Evolutionary conservation across 805 yeast genomes (phyloP).

Genomic region (Starmerella stellata): DNA sequence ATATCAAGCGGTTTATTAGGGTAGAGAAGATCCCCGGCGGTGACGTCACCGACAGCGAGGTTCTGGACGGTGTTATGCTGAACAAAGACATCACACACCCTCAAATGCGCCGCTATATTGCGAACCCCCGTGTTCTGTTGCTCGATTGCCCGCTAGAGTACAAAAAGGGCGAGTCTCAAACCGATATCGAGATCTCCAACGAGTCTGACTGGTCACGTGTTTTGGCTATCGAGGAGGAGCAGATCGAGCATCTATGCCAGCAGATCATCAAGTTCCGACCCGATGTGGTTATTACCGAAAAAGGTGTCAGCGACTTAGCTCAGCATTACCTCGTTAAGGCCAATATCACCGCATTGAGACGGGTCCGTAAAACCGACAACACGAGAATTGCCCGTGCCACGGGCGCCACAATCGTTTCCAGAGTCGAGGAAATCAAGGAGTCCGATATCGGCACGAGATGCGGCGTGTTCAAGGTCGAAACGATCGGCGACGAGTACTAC

Average conservation of each 20-base stretch:
- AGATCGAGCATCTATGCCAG: conserved; percentile 72
- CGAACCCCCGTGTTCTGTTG: conserved; percentile 73
- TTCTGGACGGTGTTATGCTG: conserved; percentile 76
- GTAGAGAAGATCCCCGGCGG: conserved; percentile 97
- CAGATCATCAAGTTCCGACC: conserved; percentile 72
- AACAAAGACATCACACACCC: conserved; percentile 99
- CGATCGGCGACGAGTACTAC: conserved; percentile 94
- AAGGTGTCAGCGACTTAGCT: conserved; percentile 94
- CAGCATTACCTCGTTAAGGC: conserved; percentile 91
- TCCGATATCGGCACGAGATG: conserved; percentile 75
- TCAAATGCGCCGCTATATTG: conserved; percentile 78
- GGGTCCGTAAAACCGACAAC: conserved; percentile 89
- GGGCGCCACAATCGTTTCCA: conserved; percentile 92
- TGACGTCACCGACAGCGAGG: conserved; percentile 75
- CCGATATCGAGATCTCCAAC: conserved; percentile 89
- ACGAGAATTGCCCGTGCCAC: conserved; percentile 93
- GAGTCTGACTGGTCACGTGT: conserved; percentile 94
- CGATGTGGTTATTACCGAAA: conserved; percentile 87
- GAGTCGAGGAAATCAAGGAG: conserved; percentile 86
- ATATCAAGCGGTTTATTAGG: conserved; percentile 78
- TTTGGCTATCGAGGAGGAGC: conserved; percentile 94
- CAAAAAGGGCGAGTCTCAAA: conserved; percentile 97
- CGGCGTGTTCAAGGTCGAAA: conserved; percentile 80
- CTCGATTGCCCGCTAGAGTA: conserved; percentile 95
- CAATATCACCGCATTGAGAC: conserved; percentile 77